Evolutionary conservation across 2,329 filamentous ascomycete species (phyloP).

Genomic region (Cercospora sp.): DNA sequence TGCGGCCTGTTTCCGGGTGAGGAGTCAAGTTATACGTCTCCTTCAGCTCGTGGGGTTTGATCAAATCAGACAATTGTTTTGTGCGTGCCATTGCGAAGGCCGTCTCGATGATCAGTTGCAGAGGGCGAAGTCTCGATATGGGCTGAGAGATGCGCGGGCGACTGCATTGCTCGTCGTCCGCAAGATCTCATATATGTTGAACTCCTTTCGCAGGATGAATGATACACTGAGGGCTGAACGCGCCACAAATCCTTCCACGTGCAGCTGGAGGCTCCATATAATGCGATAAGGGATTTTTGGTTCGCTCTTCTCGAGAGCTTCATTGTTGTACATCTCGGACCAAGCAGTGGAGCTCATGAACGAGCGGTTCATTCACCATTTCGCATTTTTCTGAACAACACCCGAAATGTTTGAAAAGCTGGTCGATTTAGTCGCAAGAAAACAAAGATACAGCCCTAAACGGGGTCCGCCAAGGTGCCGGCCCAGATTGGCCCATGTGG

Average conservation of each 20-base stretch:
- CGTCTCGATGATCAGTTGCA: neutral
- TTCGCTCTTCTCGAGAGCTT: neutral
- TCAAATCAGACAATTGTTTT: slow-evolving; percentile 9
- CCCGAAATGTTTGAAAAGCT: neutral
- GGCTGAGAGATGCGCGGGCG: neutral
- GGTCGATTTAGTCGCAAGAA: neutral
- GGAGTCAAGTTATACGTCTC: slow-evolving; percentile 18
- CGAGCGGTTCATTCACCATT: neutral
- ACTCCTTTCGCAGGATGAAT: neutral
- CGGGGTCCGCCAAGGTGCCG: neutral
- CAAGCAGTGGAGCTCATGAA: neutral
- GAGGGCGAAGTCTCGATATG: neutral
- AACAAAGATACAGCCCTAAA: neutral
- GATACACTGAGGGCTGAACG: neutral
- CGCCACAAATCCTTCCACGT: neutral
- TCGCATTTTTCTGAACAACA: neutral
- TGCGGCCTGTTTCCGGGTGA: slow-evolving; percentile 22
- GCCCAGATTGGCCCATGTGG: neutral
- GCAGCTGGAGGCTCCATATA: neutral
- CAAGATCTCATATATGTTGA: neutral
- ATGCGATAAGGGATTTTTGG: neutral
- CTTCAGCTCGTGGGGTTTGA: slow-evolving; percentile 17
- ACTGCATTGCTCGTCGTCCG: neutral
- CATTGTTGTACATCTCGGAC: neutral
- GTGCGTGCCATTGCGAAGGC: neutral